These are phyloP conservation scores for Trypanosoma congolense DNA, from an alignment of 208 protist genomes.

Conservation along the genomic window DNA sequence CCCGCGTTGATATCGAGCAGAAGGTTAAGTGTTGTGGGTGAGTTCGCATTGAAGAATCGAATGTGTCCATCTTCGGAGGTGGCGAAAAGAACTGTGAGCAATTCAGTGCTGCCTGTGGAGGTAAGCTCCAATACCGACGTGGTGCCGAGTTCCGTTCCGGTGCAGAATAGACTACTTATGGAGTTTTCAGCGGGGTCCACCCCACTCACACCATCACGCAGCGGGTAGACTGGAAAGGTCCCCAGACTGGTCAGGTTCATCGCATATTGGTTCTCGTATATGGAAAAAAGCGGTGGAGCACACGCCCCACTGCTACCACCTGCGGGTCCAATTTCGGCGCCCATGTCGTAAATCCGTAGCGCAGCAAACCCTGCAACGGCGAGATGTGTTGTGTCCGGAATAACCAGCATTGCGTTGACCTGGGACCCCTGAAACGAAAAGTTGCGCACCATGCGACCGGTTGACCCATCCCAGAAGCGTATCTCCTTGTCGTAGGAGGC, in stretches of 20 bases:
- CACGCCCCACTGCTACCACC: constrained; percentile 15
- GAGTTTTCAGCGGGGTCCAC: constrained; percentile 7
- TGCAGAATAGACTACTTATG: constrained; percentile 15
- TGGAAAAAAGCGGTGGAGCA: constrained; percentile 47
- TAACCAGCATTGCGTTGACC: constrained; percentile 62
- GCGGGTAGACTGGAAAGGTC: constrained; percentile 36
- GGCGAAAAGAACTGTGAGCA: constrained; percentile 36
- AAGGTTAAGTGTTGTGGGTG: constrained; percentile 39
- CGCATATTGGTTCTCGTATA: constrained; percentile 62
- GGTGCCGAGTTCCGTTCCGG: constrained; percentile 13
- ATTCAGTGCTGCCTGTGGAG: constrained; percentile 1
- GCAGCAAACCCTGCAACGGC: constrained; percentile 67
- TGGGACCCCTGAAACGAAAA: constrained; percentile 80
- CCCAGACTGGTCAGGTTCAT: constrained; percentile 85
- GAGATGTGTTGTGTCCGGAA: constrained; percentile 53
- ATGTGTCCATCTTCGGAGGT: constrained; percentile 84
- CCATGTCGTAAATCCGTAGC: constrained; percentile 63
- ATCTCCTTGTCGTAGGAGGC: constrained; percentile 88
- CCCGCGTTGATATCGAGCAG: constrained; percentile 70
- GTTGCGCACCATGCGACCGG: constrained; percentile 60
- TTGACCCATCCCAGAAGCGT: constrained; percentile 69
- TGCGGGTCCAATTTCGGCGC: not conserved
- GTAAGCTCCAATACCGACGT: constrained; percentile 12
- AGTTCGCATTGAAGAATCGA: constrained; percentile 68
- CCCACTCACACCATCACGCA: not conserved